phyloP scores from a whole-genome alignment of 2,329 filamentous ascomycete species.

The Venturia oleaginea region DNA sequence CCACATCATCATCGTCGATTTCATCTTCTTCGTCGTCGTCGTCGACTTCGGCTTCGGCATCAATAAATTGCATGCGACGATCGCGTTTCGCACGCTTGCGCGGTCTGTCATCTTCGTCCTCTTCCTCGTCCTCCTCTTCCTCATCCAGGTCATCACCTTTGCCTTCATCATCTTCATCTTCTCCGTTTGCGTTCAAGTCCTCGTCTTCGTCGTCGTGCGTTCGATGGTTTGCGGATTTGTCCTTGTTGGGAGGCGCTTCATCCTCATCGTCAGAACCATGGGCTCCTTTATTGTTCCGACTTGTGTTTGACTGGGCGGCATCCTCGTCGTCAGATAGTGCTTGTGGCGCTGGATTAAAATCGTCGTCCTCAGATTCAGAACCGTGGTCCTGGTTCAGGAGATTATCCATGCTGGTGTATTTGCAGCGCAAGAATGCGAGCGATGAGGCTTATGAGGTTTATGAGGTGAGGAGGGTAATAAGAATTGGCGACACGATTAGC shows the following conservation, averaged over 20 bases:
- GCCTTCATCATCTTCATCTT: conserved; percentile 26
- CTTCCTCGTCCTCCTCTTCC: conserved; percentile 20
- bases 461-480: neutral
- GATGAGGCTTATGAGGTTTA: neutral
- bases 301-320: conserved; percentile 20
- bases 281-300: conserved; percentile 13
- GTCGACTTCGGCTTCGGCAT: conserved; percentile 97
- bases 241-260: conserved; percentile 19
- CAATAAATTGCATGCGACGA: conserved; percentile 77
- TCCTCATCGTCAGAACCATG: conserved; percentile 24
- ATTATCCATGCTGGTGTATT: neutral
- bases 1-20: conserved; percentile 70
- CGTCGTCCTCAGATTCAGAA: conserved; percentile 63
- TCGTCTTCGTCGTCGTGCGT: conserved; percentile 20
- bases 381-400: neutral
- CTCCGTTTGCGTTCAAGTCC: conserved; percentile 45
- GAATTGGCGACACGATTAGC: neutral
- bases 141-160: conserved; percentile 20
- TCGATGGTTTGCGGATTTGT: conserved; percentile 18
- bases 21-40: conserved; percentile 89
- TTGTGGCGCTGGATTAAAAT: conserved; percentile 77
- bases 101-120: conserved; percentile 50
- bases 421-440: neutral
- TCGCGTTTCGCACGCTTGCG: conserved; percentile 71
- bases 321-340: conserved; percentile 65